Base-by-base conservation (phyloP, 108 stramenopile genomes). In the Schizochytrium sp. region DNA sequence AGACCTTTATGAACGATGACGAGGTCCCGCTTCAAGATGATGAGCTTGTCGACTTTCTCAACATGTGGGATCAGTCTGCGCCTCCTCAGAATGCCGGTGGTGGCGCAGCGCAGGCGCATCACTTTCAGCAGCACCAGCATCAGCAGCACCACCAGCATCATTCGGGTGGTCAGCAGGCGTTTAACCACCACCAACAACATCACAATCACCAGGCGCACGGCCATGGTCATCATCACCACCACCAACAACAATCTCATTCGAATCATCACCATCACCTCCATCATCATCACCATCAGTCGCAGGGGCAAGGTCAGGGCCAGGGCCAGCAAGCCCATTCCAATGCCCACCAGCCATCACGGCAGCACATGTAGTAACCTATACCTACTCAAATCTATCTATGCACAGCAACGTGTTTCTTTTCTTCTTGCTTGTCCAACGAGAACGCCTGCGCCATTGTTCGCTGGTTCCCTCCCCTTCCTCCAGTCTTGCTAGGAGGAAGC, bases 61-160 rank as follows among this genome's bases (percentile, higher is more conserved):
- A 83, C 76, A 83, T 83, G 76, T 83, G 76, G 76, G 76, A 83
- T 18, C 76, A 83, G 76, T 53, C 48, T 10, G 63, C 63, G 41
- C 63, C 63, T 41, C 63, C 63, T 8, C 34, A 28, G 25, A 6
- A 41, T 6, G 14, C 63, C 63, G 3, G 34, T 14, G 21, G 10
- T 69, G 41, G 25, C 34, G 25, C 63, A 10, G 8, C 63, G 34
- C 63, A 69, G 21, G 14, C 63, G 25, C 14, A 18, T 23, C 25
- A 69, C 41, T 10, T 0, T 1, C n/a, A 19, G 21, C 14, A 18
- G 4, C 25, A 69, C 41, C 41, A 41, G 63, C 25, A 69, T 41
- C 41, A 69, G 10, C 34, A 41, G 10, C 34, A 41, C 63, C 14
- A 18, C 41, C 25, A 69, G 25, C 10, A 18, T 23, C 14, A 69